Percentiles rank a stretch among this genome's conserved stretches.
Conservation (phyloP, 306 rosid species). For the Benincasa hispida region DNA sequence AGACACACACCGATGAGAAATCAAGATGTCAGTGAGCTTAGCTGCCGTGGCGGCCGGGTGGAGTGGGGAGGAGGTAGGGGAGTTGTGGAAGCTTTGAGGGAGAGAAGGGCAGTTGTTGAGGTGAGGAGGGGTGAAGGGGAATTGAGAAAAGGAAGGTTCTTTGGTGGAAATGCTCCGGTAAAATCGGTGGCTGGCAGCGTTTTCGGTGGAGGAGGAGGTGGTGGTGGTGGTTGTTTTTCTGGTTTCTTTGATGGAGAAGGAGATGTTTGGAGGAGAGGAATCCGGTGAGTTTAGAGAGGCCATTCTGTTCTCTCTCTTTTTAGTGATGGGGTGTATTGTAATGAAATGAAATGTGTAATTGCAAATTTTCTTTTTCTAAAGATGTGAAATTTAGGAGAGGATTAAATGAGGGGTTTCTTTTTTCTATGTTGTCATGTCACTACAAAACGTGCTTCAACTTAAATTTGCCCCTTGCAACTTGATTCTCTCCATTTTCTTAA, state of each 20-base stretch:
- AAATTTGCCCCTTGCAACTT: no score
- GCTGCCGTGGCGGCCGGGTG: constrained; percentile 14
- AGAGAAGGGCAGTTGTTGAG: constrained; percentile 33
- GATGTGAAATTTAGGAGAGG: no score
- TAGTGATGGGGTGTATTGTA: not conserved
- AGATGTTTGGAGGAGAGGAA: constrained; percentile 37
- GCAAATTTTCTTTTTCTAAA: not conserved
- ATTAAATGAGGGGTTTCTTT: no score
- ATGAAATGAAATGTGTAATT: not conserved
- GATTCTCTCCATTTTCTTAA: no score
- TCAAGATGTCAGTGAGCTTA: constrained; percentile 26
- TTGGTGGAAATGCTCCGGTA: constrained; percentile 64
- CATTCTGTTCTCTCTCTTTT: not conserved
- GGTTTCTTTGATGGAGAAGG: constrained; percentile 30
- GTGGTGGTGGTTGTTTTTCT: not conserved
- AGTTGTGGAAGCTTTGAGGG: constrained; percentile 45
- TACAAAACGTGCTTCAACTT: no score
- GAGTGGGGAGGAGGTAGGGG: constrained; percentile 46
- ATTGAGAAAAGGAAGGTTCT: constrained; percentile 39
- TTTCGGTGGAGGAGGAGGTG: not conserved
- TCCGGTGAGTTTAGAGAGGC: not conserved
- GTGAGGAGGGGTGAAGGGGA: constrained; percentile 44
- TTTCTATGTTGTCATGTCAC: no score
- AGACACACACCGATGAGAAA: constrained; percentile 74
- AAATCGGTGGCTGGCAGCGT: not conserved